phyloP scores from a whole-genome alignment of 2,329 filamentous ascomycete genomes.

The Talaromyces amestolkiae region DNA sequence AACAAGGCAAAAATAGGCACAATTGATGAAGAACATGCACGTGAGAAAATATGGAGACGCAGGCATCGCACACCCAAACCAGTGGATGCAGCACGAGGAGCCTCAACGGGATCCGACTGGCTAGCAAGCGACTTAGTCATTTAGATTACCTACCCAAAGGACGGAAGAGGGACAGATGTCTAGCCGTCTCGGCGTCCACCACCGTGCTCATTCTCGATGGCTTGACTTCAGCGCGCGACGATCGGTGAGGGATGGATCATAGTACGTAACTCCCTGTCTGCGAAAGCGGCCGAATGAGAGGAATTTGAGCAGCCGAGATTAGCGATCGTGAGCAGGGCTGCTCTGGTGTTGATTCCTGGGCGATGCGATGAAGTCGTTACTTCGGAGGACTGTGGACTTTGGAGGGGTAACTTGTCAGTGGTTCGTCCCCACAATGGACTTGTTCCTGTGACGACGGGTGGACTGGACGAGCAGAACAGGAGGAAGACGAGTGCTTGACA shows the following conservation, averaged over 20 bases:
- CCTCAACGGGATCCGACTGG: slow-evolving; percentile 32
- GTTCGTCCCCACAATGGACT: background rate
- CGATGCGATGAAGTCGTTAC: background rate
- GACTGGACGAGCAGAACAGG: background rate
- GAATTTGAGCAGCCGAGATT: slow-evolving; percentile 18
- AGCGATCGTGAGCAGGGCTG: slow-evolving; percentile 18
- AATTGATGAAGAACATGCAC: background rate
- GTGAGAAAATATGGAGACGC: background rate
- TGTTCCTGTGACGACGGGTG: background rate
- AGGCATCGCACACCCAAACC: slow-evolving; percentile 18
- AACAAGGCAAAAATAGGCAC: background rate
- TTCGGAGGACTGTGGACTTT: background rate
- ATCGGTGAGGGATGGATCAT: slow-evolving; percentile 21
- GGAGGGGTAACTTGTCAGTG: background rate
- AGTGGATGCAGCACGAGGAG: slow-evolving; percentile 37
- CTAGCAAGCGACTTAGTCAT: slow-evolving; percentile 23
- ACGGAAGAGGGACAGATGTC: slow-evolving; percentile 45
- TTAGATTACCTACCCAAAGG: slow-evolving; percentile 40
- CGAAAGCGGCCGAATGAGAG: slow-evolving; percentile 14
- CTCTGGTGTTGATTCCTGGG: background rate
- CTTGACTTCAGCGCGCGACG: slow-evolving; percentile 1
- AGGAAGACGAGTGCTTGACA: background rate
- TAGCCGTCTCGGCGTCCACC: slow-evolving; percentile 40
- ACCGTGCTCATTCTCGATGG: slow-evolving; percentile 27
- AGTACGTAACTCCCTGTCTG: slow-evolving; percentile 6